Evolutionary conservation across 495 filamentous ascomycete genomes (phyloP).

Genomic region (Annulohypoxylon stygium): DNA sequence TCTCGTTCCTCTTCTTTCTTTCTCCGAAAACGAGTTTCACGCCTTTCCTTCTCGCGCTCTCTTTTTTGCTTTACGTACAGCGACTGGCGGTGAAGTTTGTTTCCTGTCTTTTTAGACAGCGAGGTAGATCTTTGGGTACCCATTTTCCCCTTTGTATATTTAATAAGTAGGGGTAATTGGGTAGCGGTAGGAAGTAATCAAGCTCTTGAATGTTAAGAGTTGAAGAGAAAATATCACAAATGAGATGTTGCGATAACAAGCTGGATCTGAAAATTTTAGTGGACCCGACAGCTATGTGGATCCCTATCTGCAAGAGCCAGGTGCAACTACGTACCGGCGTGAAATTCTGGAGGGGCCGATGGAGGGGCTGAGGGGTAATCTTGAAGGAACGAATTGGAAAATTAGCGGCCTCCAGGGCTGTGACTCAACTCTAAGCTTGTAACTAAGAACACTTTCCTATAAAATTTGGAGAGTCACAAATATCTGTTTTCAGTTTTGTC

Average conservation of each 20-base stretch:
- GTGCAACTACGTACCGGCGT: slow-evolving; percentile 5
- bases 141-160: slow-evolving; percentile 25
- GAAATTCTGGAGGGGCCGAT: slow-evolving; percentile 37
- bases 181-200: background rate
- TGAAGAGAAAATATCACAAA: slow-evolving; percentile 2
- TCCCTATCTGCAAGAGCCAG: background rate
- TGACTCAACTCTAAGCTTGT: slow-evolving; percentile 40
- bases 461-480: slow-evolving; percentile 35
- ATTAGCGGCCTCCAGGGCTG: slow-evolving; percentile 32
- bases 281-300: slow-evolving; percentile 9
- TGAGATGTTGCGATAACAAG: slow-evolving; percentile 1
- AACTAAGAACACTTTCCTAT: background rate
- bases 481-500: slow-evolving; percentile 15
- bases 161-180: background rate
- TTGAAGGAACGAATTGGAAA: slow-evolving; percentile 18
- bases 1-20: slow-evolving; percentile 88
- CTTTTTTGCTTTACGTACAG: slow-evolving; percentile 82
- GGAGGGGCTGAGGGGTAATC: slow-evolving; percentile 41
- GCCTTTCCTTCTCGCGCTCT: slow-evolving; percentile 74
- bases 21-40: slow-evolving; percentile 79
- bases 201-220: background rate
- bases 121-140: slow-evolving; percentile 40
- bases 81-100: slow-evolving; percentile 81
- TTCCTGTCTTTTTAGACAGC: slow-evolving; percentile 55
- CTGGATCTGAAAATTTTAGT: slow-evolving; percentile 47